phyloP scores from a whole-genome alignment of 352 stramenopile genomes.

The Peronospora farinosa region DNA sequence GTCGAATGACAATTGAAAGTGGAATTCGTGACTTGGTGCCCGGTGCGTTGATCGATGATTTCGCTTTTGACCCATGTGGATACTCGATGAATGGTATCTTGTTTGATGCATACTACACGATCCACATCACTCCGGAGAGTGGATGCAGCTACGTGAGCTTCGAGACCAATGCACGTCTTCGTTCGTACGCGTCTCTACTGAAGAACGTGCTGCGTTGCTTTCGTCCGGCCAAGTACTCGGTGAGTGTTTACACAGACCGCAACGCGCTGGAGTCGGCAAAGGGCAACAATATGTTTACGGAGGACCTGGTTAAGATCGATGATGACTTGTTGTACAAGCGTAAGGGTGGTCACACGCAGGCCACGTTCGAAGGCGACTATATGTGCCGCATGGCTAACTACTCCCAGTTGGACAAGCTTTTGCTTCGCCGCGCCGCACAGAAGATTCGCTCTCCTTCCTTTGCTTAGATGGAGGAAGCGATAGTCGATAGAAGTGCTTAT shows the following conservation, averaged over 20 bases:
- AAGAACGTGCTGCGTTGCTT: conserved; percentile 98
- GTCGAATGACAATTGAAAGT: conserved; percentile 90
- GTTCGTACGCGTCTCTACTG: conserved; percentile 87
- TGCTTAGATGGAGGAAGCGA: conserved; percentile 28
- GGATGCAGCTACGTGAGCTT: conserved; percentile 96
- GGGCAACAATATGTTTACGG: conserved; percentile 63
- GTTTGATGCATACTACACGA: conserved; percentile 97
- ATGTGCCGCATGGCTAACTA: conserved; percentile 83
- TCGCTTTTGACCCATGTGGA: conserved; percentile 97
- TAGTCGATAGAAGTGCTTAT: neutral
- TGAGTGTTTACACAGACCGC: conserved; percentile 94
- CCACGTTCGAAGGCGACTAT: conserved; percentile 82
- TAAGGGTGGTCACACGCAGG: conserved; percentile 76
- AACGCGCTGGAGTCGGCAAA: conserved; percentile 63
- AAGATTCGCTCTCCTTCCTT: conserved; percentile 78
- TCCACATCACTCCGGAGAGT: conserved; percentile 97
- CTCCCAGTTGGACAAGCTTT: conserved; percentile 37
- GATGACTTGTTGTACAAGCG: conserved; percentile 78
- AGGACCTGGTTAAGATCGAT: conserved; percentile 62
- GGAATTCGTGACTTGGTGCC: conserved; percentile 94
- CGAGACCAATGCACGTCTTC: conserved; percentile 93
- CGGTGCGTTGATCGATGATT: conserved; percentile 93
- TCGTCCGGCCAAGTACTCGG: conserved; percentile 93
- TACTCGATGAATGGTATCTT: conserved; percentile 99
- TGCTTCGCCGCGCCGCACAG: conserved; percentile 41